Base-by-base conservation (phyloP, 2,329 filamentous ascomycete genomes). In the Tolypocladium tropicale region DNA sequence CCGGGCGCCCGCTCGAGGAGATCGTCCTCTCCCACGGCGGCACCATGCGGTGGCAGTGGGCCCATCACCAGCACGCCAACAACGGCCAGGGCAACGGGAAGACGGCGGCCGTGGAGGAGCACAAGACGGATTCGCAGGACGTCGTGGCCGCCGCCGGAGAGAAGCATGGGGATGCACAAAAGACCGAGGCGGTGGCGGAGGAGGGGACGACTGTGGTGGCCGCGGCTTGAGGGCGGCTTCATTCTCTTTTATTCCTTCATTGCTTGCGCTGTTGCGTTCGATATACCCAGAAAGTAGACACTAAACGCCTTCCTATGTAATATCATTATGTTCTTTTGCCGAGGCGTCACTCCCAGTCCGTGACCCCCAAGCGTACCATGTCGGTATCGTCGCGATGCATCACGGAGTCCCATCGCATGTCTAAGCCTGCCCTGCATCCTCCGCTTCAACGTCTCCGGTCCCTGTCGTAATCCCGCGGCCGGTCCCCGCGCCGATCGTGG, bases 1-100 rank as follows among this genome's bases (percentile, higher is more conserved):
- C 64, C n/a, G 78, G 78, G 2, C 74, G 78, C 60, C 59, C 53
- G 10, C 53, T 70, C 23, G 67, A 68, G 32, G 60, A 60, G 6
- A 58, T 70, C 49, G 36, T 54, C 39, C 52, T 33, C 3, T 49
- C 49, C 14, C 58, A 57, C 25, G 37, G 34, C n/a, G 36, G 34
- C 6, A 36, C 10, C 9, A 14, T 21, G 21, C 12, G 28, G 53
- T 33, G 30, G 30, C 14, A 21, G 41, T 50, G 33, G 28, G 21
- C 14, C 21, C 28, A 50, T 33, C 46, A 32, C 46, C 25, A 18
- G 9, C 46, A 21, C 18, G 18, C n/a, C 9, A 18, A 21, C 1
- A 28, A 18, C 4, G 28, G 28, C 16, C 28, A 32, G 3, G 46
- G 3, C 28, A 10, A 10, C 28, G 46, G 18, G 9, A 14, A 12